Evolutionary conservation across 176 grass and related monocot genomes (phyloP), one percentile per base, ranked within the genome.

Genomic region (Guadua angustifolia): DNA sequence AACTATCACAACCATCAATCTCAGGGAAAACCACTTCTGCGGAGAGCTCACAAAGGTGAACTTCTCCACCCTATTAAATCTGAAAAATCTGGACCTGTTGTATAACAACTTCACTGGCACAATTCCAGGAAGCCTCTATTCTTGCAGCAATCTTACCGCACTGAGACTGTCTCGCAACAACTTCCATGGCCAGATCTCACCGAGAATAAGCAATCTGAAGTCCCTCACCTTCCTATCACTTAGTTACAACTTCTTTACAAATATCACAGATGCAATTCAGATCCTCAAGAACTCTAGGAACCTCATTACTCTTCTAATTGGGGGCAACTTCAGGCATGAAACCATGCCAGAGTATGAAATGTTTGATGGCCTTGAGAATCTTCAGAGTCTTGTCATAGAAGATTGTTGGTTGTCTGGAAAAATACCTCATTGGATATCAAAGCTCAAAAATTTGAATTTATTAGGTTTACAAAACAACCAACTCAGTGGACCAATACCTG

Each of bases 111-210:
- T 90, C 65, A 67, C 0, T 2, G 84, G 88, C 42, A 65, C 21
- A 47, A 61, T 87, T 66, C 79, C 88, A n/a, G 73, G 79, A 22
- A 91, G 89, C 61, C 74, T 90, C 8, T 91, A 91, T 62, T 71
- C 79, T 5, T 91, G 84, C 68, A 84, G 8, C 51, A 87, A 71
- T 3, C 32, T 91, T 16, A 84, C 1, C 3, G 85, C 85, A 5
- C 7, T 91, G 62, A n/a, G 84, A 0, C 43, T 91, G 4, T 74
- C 56, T n/a, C n/a, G n/a, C n/a, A n/a, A n/a, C n/a, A n/a, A n/a
- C n/a, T n/a, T n/a, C n/a, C n/a, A n/a, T n/a, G n/a, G n/a, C n/a
- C n/a, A n/a, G n/a, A n/a, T n/a, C n/a, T n/a, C n/a, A n/a, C n/a
- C n/a, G n/a, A n/a, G n/a, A n/a, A n/a, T n/a, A n/a, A n/a, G n/a